Percentiles rank a stretch among this genome's conserved stretches.
phyloP scores from a whole-genome alignment of 495 filamentous ascomycete genomes.

The Penicillium cosmopolitanum region DNA sequence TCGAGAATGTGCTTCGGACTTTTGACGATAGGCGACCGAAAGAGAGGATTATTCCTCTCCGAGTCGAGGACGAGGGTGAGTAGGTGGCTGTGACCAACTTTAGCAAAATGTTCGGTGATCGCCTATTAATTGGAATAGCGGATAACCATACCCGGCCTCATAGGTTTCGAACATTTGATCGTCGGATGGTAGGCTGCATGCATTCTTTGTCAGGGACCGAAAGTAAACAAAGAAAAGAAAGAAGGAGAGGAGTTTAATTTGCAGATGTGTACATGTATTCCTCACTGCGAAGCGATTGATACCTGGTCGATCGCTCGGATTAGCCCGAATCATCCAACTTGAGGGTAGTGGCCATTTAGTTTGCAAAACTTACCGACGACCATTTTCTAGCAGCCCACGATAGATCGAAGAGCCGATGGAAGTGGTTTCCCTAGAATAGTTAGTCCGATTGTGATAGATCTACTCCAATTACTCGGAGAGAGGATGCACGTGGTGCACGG shows the following conservation, averaged over 20 bases:
- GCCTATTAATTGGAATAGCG: not conserved
- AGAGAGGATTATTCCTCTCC: constrained; percentile 22
- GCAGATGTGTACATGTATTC: constrained; percentile 18
- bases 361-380: constrained; percentile 18
- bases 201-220: not conserved
- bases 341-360: not conserved
- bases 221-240: not conserved
- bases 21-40: constrained; percentile 19
- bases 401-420: constrained; percentile 25
- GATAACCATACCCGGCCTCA: constrained; percentile 20
- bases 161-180: constrained; percentile 26
- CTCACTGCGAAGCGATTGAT: constrained; percentile 23
- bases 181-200: constrained; percentile 20
- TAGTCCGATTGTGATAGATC: not conserved
- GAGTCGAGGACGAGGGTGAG: constrained; percentile 23
- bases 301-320: constrained; percentile 8
- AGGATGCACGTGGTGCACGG: not conserved
- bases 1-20: constrained; percentile 21
- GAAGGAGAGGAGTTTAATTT: not conserved
- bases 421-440: constrained; percentile 16
- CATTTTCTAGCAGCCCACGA: constrained; percentile 26
- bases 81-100: constrained; percentile 15
- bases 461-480: not conserved
- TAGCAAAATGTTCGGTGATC: not conserved
- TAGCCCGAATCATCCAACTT: not conserved